Evolutionary conservation across 139 green algal genomes (phyloP).

Genomic region (Nannochloris sp.): DNA sequence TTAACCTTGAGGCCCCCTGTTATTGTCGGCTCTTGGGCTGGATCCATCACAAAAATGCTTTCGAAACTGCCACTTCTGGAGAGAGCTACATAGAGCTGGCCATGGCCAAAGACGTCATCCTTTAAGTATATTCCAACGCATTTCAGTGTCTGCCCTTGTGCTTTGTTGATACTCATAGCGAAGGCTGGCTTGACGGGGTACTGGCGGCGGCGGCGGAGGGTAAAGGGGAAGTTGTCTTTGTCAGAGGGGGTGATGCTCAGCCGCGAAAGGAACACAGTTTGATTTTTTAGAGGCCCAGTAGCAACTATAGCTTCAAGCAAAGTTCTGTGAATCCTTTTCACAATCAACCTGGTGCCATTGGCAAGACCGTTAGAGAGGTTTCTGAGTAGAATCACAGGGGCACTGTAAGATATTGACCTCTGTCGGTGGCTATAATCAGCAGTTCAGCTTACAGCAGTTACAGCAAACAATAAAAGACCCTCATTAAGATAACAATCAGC

Average conservation of each 20-base stretch:
- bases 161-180: conserved; percentile 42
- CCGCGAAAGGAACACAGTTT: conserved; percentile 13
- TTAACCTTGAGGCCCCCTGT: no score
- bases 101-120: conserved; percentile 13
- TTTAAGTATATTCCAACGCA: conserved; percentile 24
- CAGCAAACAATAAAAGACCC: no score
- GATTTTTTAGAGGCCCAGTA: conserved; percentile 3
- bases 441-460: no score
- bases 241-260: conserved; percentile 1
- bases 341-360: conserved; percentile 29
- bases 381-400: conserved; percentile 19
- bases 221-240: conserved; percentile 6
- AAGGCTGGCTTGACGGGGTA: conserved; percentile 29
- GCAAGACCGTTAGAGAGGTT: conserved; percentile 17
- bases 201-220: conserved; percentile 15
- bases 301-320: conserved; percentile 4
- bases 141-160: conserved; percentile 34
- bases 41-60: background rate
- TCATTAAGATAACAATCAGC: no score
- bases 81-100: conserved; percentile 20
- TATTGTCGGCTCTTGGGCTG: no score
- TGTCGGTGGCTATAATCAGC: no score
- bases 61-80: background rate
- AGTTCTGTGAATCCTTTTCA: background rate
- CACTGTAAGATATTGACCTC: no score